Base-by-base conservation (phyloP, 2,329 filamentous ascomycete genomes). In the Orbilia oligospora region DNA sequence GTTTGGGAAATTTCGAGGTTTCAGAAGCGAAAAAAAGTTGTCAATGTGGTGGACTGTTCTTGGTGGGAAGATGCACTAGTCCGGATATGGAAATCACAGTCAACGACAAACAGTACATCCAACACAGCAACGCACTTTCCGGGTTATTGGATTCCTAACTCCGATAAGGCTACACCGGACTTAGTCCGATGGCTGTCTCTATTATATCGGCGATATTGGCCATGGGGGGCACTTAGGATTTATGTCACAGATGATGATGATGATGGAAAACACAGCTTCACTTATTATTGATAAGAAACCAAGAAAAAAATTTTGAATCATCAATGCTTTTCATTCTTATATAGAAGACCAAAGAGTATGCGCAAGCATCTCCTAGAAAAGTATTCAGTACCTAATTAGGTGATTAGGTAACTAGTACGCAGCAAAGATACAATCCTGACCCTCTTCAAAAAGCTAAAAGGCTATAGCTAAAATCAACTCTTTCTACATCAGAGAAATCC, bases 41-140 rank as follows among this genome's bases (percentile, higher is more conserved):
- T 44, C 5, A 38, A n/a, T 55, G 51, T 24, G 20, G 44, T 61
- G 18, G 67, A 56, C 16, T 68, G 61, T 67, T 30, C 30, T 27
- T 46, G 22, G 33, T 30, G 12, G n/a, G 41, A 38, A 22, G 36
- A 41, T 20, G 14, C 68, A 8, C 75, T 72, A 78, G 68, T 64
- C 68, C 55, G 14, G 8, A 33, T 67, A 24, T 0, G 27, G 75
- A 78, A 78, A 78, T 8, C 68, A 72, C 75, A 78, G 75, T 78
- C 75, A 78, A 78, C 10, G 55, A 46, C 73, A 77, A 77, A 77
- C 73, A 46, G 30, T 1, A 9, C 5, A 9, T 9, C 48, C 61
- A 77, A 77, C 73, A 16, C 61, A 3, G 18, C 73, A 77, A 77
- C 67, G 33, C 73, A 55, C 24, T 66, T 64, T 10, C 14, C 65